Base-by-base conservation (phyloP, 2,329 filamentous ascomycete species). In the Clarireedia hainanense region DNA sequence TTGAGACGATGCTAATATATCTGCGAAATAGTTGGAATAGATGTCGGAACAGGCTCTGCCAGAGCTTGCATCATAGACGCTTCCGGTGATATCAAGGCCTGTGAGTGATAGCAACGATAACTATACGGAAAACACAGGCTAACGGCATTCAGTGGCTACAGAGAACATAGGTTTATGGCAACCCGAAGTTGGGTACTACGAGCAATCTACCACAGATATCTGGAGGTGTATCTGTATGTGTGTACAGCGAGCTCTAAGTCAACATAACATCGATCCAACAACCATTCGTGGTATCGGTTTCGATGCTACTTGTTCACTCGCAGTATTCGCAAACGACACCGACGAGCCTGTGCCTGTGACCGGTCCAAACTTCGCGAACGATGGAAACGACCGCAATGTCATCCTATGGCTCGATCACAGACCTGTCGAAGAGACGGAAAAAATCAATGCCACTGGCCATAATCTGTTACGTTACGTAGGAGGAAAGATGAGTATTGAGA, bases 401-500 rank as follows among this genome's bases (percentile, higher is more conserved):
- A 91, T 99, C 57, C 78, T 99, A 24, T 99, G 94, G 94, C 86
- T 99, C 55, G 94, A 99, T 72, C 94, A 99, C 72, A 84, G 94
- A 40, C 90, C 94, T 0, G 83, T 94, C 14, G 83, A 89, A 58
- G 94, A 99, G 78, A 95, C 92, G 0, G 85, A 89, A 60, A 88
- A 89, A 74, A 95, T 99, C 75, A 99, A 99, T 71, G 83, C 84
- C 54, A 97, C 94, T 2, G 80, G 85, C 52, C 94, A 99, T 76
- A 94, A 95, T 71, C 78, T 99, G 53, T 82, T 99, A 57, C 88
- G 91, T 67, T 99, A 99, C 69, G 94, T 99, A 17, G 94, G 94
- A 64, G 94, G 94, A 61, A 92, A 88, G 70, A 99, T 99, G 94
- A 96, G 90, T 70, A 92, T 96, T 62, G 94, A 99, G 77, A 99